Conservation (phyloP, 73 alveolate species). For the Paramecium biaurelia region DNA sequence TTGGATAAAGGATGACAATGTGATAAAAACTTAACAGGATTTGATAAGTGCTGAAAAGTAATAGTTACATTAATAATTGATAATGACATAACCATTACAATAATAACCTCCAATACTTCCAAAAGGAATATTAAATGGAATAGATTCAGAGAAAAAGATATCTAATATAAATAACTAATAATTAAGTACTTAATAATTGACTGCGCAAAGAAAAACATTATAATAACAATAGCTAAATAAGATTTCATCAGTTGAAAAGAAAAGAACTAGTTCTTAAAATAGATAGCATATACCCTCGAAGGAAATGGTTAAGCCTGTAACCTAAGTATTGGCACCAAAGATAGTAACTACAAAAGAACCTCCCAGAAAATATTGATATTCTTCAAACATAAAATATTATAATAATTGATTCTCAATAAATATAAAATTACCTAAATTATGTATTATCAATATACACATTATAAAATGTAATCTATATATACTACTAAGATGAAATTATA, state of each 20-base stretch:
- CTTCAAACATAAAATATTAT: not conserved
- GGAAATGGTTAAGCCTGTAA: not conserved
- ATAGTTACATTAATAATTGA: not conserved
- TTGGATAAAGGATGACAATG: slow-evolving; percentile 9
- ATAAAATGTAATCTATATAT: no score
- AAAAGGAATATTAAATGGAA: not conserved
- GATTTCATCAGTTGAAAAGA: not conserved
- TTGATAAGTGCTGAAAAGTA: not conserved
- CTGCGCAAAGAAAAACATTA: not conserved
- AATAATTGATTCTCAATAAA: not conserved
- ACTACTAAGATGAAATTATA: no score
- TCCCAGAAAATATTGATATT: slow-evolving; percentile 7
- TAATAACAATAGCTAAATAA: not conserved
- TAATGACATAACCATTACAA: not conserved
- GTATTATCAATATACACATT: no score
- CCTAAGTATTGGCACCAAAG: not conserved
- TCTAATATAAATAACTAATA: not conserved
- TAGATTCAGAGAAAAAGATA: not conserved
- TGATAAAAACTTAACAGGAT: not conserved
- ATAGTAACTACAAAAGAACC: slow-evolving; percentile 37
- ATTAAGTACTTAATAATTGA: not conserved
- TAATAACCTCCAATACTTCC: not conserved
- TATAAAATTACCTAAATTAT: not conserved
- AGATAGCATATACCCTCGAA: not conserved
- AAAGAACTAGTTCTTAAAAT: not conserved